phyloP scores from a whole-genome alignment of 129 eudicot genomes.

The Glebionis coronaria region DNA sequence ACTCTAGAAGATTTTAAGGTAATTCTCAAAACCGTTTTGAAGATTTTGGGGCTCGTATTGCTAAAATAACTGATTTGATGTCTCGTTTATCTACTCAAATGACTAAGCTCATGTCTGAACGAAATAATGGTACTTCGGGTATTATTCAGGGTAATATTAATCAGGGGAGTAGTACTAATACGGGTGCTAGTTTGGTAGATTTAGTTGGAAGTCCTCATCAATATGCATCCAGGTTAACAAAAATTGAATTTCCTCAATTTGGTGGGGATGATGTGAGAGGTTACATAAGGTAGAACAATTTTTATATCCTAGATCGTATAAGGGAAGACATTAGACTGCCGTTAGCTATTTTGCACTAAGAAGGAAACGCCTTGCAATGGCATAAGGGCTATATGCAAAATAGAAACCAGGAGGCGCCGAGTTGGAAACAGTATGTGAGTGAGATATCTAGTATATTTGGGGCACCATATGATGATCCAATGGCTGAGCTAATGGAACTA shows the following conservation, averaged over 20 bases:
- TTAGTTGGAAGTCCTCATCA: background rate
- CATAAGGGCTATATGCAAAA: background rate
- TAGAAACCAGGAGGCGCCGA: background rate
- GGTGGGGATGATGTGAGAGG: background rate
- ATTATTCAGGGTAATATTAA: too few species aligned
- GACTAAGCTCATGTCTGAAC: too few species aligned
- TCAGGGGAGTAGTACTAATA: too few species aligned
- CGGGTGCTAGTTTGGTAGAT: too few species aligned
- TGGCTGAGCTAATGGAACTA: background rate
- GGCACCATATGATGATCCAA: background rate
- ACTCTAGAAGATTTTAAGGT: too few species aligned
- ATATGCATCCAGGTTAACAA: constrained; percentile 9
- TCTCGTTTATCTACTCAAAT: too few species aligned
- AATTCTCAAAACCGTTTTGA: too few species aligned
- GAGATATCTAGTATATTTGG: background rate
- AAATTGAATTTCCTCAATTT: constrained; percentile 18
- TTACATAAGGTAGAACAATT: constrained; percentile 12
- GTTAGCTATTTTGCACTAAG: background rate
- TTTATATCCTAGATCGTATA: background rate
- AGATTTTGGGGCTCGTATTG: too few species aligned
- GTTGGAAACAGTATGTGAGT: background rate
- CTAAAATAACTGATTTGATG: too few species aligned
- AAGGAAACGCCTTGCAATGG: background rate
- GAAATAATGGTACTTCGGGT: too few species aligned
- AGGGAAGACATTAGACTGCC: background rate